Conservation (phyloP, 345 rosid species). For the Syzygium jambos region DNA sequence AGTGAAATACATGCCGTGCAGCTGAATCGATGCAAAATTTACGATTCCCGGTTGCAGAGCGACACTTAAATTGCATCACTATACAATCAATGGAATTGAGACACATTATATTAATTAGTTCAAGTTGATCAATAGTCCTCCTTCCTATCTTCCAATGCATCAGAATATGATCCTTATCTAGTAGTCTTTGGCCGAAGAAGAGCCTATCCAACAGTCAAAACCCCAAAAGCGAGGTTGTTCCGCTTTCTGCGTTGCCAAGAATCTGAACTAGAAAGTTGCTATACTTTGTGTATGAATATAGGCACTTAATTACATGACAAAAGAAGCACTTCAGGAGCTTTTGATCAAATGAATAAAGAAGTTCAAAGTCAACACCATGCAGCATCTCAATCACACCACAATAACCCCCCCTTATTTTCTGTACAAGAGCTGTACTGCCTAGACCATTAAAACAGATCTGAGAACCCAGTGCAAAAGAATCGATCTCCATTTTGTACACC, state of each 20-base stretch:
- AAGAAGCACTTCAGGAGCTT: not conserved
- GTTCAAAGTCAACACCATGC: not conserved
- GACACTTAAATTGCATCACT: too few relatives aligned
- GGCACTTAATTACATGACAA: not conserved
- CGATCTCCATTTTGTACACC: not conserved
- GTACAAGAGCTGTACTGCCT: not conserved
- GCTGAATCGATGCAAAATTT: not conserved
- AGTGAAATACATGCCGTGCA: not conserved
- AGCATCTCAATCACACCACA: not conserved
- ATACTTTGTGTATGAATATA: not conserved
- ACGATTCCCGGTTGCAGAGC: not conserved
- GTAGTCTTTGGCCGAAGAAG: not conserved
- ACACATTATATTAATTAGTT: not conserved
- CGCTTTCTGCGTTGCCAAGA: not conserved
- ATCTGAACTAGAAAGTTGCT: not conserved
- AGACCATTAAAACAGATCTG: not conserved
- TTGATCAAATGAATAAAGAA: not conserved
- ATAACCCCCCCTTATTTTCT: not conserved
- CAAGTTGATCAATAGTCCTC: not conserved
- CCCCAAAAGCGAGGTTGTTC: not conserved
- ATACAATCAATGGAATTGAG: not conserved
- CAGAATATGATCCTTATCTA: not conserved
- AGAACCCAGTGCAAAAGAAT: not conserved
- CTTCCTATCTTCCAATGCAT: not conserved
- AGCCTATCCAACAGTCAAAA: not conserved